Base-by-base conservation (phyloP, 129 eudicot genomes). In the Daucus carota region DNA sequence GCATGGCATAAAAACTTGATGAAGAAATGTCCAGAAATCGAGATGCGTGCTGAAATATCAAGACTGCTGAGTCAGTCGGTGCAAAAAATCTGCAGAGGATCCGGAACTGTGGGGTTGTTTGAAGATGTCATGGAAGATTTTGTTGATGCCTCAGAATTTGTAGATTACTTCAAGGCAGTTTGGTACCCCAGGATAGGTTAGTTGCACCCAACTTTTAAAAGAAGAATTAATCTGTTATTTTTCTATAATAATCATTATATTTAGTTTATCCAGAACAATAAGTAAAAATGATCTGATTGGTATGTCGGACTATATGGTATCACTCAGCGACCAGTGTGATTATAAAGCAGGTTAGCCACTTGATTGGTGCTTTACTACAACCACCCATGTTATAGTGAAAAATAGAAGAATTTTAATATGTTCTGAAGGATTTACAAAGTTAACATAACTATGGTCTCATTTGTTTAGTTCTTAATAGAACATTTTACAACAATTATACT, bases 111-210 rank as follows among this genome's bases (percentile, higher is more conserved):
- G 44, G 74, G 73, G 54, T 76, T 81, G 41, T 88, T 93, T 74
- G 86, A 88, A n/a, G 81, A 84, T 54, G 45, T 90, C 73, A 85
- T 90, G 92, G 82, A 81, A 57, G 84, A 85, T 62, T 83, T 80
- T 86, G 84, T 76, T 12, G 88, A 88, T 77, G 88, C 80, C 63
- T 74, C 81, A 62, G 94, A 87, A 47, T 93, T 90, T 46, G 31
- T 88, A 81, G 96, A 93, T 52, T 92, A 92, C 84, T 92, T 92
- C 79, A 92, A 88, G 87, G 94, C 98, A 41, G 73, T 73, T 77
- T 93, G 95, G 98, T 84, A 82, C 74, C 98, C 98, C 29, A 88
- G 89, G 74, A 70, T 93, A 76, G 96, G 98, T 90, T 18, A 81
- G 80, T 26, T n/a, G 32, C 65, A 4, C 57, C 57, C 29, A 50